Evolutionary conservation across 768 basidiomycete genomes (phyloP).

Genomic region (Amanita fuliginea): DNA sequence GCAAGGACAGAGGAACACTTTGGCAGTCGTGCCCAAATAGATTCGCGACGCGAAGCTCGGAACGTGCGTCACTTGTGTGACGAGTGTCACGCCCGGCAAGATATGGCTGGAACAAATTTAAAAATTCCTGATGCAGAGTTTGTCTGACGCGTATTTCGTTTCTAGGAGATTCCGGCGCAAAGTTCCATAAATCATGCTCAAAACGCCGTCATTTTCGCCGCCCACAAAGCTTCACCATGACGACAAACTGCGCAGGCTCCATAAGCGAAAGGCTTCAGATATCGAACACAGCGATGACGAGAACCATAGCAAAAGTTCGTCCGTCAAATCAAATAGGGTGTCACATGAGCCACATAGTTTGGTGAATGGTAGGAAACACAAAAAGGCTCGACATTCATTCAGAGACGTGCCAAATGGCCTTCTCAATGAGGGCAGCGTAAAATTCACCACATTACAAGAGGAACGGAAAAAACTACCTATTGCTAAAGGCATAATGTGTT

Average conservation of each 20-base stretch:
- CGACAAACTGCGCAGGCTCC: constrained; percentile 13
- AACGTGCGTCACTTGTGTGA: not conserved
- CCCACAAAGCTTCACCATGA: constrained; percentile 8
- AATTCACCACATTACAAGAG: constrained; percentile 36
- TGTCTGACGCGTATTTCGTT: not conserved
- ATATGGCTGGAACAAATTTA: not conserved
- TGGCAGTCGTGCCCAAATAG: not conserved
- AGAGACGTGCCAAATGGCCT: constrained; percentile 7
- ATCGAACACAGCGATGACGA: constrained; percentile 31
- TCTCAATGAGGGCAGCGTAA: constrained; percentile 10
- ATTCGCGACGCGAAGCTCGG: constrained; percentile 2
- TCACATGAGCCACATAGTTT: constrained; percentile 15
- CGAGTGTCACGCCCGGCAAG: not conserved
- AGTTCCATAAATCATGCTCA: constrained; percentile 1
- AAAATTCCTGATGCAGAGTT: constrained; percentile 2
- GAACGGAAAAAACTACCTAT: constrained; percentile 70
- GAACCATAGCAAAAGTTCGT: constrained; percentile 14
- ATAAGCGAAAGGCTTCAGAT: constrained; percentile 24
- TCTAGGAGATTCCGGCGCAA: not conserved
- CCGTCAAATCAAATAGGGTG: constrained; percentile 19
- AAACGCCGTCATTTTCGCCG: not conserved
- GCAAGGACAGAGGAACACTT: not conserved
- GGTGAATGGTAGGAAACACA: constrained; percentile 18
- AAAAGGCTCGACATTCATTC: constrained; percentile 20
- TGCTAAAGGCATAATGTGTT: constrained; percentile 45